Conservation (phyloP, 441 rosid genomes). For the Corymbia citriodora region DNA sequence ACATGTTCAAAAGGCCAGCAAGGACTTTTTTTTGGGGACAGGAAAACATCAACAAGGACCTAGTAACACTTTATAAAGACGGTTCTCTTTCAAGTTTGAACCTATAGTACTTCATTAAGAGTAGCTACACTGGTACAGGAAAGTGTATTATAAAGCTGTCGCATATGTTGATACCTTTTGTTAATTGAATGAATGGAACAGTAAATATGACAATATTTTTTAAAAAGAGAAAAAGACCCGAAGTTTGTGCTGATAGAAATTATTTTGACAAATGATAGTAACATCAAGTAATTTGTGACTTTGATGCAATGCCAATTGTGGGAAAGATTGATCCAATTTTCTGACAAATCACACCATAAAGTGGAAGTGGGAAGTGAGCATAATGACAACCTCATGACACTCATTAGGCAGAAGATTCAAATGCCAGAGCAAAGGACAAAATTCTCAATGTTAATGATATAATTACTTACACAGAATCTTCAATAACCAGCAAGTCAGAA, state of each 20-base stretch:
- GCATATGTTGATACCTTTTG: background rate
- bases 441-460: background rate
- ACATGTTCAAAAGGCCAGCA: background rate
- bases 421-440: background rate
- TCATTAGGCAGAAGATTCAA: background rate
- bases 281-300: background rate
- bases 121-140: background rate
- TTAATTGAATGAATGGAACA: background rate
- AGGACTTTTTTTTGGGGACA: background rate
- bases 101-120: background rate
- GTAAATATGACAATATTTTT: background rate
- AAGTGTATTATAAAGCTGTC: background rate
- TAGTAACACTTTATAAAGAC: background rate
- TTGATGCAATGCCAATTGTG: background rate
- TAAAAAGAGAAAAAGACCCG: background rate
- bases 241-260: background rate
- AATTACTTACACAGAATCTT: slow-evolving; percentile 75
- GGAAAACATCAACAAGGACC: background rate
- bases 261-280: background rate
- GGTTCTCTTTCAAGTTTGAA: background rate
- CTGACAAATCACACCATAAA: background rate
- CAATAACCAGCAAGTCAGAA: slow-evolving; percentile 68
- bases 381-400: background rate
- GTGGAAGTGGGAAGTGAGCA: background rate
- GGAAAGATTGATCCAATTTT: background rate